Percentiles rank a stretch among this genome's conserved stretches.
phyloP scores from a whole-genome alignment of 768 basidiomycete genomes.

The Lactarius vividus region DNA sequence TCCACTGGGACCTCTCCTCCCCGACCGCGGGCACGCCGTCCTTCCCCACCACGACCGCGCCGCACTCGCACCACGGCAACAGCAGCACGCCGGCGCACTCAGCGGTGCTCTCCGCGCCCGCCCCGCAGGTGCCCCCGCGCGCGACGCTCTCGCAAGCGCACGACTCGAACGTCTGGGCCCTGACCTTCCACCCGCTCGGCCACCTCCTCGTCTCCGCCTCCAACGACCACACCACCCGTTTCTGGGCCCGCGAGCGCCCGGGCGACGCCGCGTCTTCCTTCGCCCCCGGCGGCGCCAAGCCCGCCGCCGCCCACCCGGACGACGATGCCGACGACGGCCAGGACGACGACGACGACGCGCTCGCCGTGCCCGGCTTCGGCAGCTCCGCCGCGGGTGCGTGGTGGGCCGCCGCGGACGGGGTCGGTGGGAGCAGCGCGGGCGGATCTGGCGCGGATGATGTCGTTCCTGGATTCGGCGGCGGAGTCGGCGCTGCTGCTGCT shows the following conservation, averaged over 20 bases:
- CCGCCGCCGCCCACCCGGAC: constrained; percentile 67
- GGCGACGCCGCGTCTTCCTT: constrained; percentile 80
- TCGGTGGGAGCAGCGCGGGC: constrained; percentile 32
- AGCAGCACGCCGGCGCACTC: not conserved
- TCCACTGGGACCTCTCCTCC: constrained; percentile 87
- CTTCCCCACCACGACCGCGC: not conserved
- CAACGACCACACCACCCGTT: constrained; percentile 99
- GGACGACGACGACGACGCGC: constrained; percentile 66
- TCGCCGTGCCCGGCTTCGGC: constrained; percentile 73
- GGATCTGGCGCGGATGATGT: constrained; percentile 46
- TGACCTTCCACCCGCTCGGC: constrained; percentile 93
- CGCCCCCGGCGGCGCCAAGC: constrained; percentile 80
- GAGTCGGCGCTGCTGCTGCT: constrained; percentile 36
- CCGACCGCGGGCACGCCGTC: constrained; percentile 50
- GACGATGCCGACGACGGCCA: constrained; percentile 42
- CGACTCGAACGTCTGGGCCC: constrained; percentile 96
- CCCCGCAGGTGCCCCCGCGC: constrained; percentile 50
- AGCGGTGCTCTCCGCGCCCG: not conserved
- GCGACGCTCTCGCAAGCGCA: constrained; percentile 93
- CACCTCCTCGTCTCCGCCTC: constrained; percentile 91
- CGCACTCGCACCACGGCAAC: not conserved
- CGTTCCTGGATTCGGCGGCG: constrained; percentile 37
- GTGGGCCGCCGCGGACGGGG: constrained; percentile 28
- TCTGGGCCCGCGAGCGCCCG: constrained; percentile 92
- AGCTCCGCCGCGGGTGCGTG: constrained; percentile 39